phyloP scores from a whole-genome alignment of 371 early-diverging fungal genomes.

The Mortierella sp. region DNA sequence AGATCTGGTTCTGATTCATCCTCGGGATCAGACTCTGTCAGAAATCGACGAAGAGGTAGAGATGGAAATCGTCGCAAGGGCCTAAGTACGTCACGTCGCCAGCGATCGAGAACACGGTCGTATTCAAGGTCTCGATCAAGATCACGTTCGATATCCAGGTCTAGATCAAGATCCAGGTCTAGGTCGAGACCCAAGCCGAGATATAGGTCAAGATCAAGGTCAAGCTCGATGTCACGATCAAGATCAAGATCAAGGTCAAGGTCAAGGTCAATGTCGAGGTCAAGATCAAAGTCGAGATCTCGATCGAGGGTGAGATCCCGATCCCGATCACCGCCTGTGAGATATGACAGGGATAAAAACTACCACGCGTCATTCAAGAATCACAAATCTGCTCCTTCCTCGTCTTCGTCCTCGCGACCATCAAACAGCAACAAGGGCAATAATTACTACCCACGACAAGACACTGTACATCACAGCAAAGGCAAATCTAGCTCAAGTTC shows the following conservation, averaged over 20 bases:
- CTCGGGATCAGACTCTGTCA: constrained; percentile 25
- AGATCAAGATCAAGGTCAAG: constrained; percentile 1
- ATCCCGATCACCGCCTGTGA: not conserved
- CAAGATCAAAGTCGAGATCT: constrained; percentile 9
- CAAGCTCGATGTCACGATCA: constrained; percentile 2
- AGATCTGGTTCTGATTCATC: constrained; percentile 5
- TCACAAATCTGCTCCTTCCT: not conserved
- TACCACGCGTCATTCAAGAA: not conserved
- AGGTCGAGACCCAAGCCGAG: not conserved
- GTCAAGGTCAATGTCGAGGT: constrained; percentile 9
- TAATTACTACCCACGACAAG: not conserved
- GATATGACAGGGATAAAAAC: not conserved
- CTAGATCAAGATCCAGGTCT: constrained; percentile 1
- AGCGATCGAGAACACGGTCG: not conserved
- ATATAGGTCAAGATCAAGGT: constrained; percentile 10
- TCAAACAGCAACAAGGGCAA: not conserved
- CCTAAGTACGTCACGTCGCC: not conserved
- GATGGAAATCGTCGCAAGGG: not conserved
- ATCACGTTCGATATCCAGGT: not conserved
- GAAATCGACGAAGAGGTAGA: not conserved
- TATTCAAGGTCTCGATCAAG: constrained; percentile 8
- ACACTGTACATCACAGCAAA: not conserved
- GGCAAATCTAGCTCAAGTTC: not conserved
- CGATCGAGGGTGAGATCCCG: not conserved
- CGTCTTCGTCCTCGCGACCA: not conserved